phyloP scores from a whole-genome alignment of 805 yeast genomes.

The Helenozyma baotianmanensis region DNA sequence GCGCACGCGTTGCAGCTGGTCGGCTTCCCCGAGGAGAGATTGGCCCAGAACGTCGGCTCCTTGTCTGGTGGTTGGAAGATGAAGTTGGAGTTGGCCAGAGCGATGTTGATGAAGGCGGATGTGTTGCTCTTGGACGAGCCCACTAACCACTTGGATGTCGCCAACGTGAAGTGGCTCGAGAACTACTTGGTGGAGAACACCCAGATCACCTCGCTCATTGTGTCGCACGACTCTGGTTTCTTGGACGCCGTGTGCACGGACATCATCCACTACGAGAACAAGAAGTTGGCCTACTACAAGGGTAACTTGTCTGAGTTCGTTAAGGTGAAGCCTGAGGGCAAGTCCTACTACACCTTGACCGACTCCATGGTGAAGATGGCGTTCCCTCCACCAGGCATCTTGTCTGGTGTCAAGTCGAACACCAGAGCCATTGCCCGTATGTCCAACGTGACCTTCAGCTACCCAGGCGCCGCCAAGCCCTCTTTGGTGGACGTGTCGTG shows the following conservation, averaged over 20 bases:
- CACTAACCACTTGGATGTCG: conserved; percentile 94
- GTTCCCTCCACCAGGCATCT: conserved; percentile 96
- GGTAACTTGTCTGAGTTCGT: conserved; percentile 94
- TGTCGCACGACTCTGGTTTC: conserved; percentile 97
- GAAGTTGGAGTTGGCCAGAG: conserved; percentile 98
- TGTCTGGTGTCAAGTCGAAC: conserved; percentile 94
- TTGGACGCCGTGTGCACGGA: conserved; percentile 94
- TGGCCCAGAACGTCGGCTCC: conserved; percentile 88
- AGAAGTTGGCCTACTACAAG: conserved; percentile 89
- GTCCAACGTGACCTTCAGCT: conserved; percentile 77
- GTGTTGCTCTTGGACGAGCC: conserved; percentile 94
- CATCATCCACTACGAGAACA: conserved; percentile 92
- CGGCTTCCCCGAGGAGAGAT: conserved; percentile 88
- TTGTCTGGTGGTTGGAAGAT: conserved; percentile 99
- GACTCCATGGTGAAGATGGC: conserved; percentile 94
- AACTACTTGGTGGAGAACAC: conserved; percentile 79
- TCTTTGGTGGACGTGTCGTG: conserved; percentile 76
- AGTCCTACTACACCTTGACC: conserved; percentile 88
- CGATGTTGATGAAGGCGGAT: conserved; percentile 96
- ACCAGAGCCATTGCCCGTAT: conserved; percentile 91
- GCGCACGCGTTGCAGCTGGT: conserved; percentile 73
- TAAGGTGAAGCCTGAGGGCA: conserved; percentile 90
- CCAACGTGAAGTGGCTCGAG: conserved; percentile 90
- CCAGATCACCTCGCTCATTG: conserved; percentile 89
- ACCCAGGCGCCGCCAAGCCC: conserved; percentile 87